A percentile compares a stretch with the other conserved stretches of the same genome.
Conservation (phyloP, 768 basidiomycete genomes). For the Harrya chromipes region DNA sequence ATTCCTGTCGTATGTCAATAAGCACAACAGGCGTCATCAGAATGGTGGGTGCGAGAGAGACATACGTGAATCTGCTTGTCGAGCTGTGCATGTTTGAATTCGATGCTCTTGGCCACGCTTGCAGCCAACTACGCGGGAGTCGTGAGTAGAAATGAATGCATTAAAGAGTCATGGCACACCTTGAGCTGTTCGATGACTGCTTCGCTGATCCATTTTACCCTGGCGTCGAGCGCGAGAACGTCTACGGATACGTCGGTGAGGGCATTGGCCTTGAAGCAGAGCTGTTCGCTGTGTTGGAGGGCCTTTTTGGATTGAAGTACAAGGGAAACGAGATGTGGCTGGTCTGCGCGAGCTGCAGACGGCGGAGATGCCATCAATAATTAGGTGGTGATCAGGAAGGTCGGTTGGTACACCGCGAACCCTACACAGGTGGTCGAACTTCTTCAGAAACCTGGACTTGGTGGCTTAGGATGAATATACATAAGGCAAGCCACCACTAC, state of each 20-base stretch:
- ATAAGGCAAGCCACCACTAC: too few relatives aligned
- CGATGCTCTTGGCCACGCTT: constrained; percentile 69
- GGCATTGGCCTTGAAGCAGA: constrained; percentile 65
- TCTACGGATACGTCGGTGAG: constrained; percentile 69
- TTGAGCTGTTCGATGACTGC: constrained; percentile 75
- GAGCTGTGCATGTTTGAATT: constrained; percentile 62
- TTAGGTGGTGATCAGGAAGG: neutral
- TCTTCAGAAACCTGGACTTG: too few relatives aligned
- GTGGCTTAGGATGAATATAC: too few relatives aligned
- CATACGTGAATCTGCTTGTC: constrained; percentile 60
- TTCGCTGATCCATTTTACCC: constrained; percentile 72
- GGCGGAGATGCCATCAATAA: constrained; percentile 20
- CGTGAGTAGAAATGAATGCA: neutral
- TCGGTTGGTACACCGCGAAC: too few relatives aligned
- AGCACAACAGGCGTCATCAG: neutral
- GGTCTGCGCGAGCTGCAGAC: constrained; percentile 29
- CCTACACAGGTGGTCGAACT: too few relatives aligned
- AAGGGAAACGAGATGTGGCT: constrained; percentile 68
- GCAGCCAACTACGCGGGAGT: constrained; percentile 58
- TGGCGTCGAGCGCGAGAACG: constrained; percentile 75
- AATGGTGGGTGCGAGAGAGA: neutral
- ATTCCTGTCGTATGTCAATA: constrained; percentile 45
- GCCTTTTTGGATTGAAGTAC: constrained; percentile 82
- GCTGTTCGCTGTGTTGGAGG: constrained; percentile 70
- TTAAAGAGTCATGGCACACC: constrained; percentile 37